These are phyloP conservation scores for Aspergillus ruber DNA, from an alignment of 2,329 filamentous ascomycete species.

Conservation along the genomic window DNA sequence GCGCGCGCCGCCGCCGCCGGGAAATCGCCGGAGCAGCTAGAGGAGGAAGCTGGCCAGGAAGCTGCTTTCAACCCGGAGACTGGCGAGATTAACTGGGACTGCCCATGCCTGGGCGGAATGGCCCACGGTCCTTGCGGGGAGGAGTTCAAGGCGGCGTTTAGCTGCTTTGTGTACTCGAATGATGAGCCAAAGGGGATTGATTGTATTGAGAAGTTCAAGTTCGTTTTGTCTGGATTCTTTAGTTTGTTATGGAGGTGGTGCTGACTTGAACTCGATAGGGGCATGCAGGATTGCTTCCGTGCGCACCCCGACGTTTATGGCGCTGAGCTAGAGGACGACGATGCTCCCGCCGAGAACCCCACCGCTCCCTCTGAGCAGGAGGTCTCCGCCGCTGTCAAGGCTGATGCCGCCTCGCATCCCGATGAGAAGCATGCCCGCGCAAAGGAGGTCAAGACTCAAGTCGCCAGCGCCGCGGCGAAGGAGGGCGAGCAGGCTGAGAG, in stretches of 20 bases:
- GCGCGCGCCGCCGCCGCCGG: constrained; percentile 16
- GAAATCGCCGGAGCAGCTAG: constrained; percentile 51
- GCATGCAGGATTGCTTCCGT: constrained; percentile 96
- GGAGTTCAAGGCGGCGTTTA: constrained; percentile 91
- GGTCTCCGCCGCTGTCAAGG: constrained; percentile 15
- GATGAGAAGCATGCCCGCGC: constrained; percentile 20
- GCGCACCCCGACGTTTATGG: constrained; percentile 90
- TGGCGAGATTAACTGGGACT: constrained; percentile 99
- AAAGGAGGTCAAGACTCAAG: constrained; percentile 17
- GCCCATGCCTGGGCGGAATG: constrained; percentile 95
- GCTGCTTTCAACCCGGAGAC: constrained; percentile 98
- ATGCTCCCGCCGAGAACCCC: constrained; percentile 36
- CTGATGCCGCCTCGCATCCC: constrained; percentile 17
- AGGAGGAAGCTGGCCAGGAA: constrained; percentile 77
- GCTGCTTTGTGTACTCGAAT: constrained; percentile 93
- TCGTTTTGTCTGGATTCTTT: constrained; percentile 69
- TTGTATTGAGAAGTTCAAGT: constrained; percentile 97
- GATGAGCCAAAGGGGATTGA: constrained; percentile 97
- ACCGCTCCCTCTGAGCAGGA: constrained; percentile 21
- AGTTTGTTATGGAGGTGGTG: background rate
- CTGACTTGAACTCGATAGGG: constrained; percentile 45
- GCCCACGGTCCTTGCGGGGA: constrained; percentile 91
- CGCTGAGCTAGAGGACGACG: constrained; percentile 74
- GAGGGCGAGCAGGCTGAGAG: constrained; percentile 31
- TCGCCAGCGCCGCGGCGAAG: constrained; percentile 16